Percentiles rank a stretch among this genome's conserved stretches.
phyloP scores from a whole-genome alignment of 768 basidiomycete genomes.

The Serendipita sp. region DNA sequence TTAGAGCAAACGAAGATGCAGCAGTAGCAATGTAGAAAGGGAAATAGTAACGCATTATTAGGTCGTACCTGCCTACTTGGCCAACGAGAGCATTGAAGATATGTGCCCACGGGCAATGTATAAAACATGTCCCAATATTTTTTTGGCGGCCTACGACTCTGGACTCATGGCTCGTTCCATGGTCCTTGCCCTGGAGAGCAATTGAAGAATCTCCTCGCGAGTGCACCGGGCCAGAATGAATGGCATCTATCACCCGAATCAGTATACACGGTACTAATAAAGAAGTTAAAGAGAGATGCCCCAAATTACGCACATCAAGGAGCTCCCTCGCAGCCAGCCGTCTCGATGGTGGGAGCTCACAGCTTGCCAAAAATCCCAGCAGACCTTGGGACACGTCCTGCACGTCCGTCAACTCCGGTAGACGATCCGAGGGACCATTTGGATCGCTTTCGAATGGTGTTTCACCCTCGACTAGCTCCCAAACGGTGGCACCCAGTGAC shows the following conservation, averaged over 20 bases:
- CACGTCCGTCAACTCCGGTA: neutral
- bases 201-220: neutral
- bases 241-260: neutral
- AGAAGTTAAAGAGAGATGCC: neutral
- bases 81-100: too few relatives aligned
- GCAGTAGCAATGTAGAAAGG: too few relatives aligned
- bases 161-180: neutral
- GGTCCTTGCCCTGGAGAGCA: neutral
- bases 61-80: too few relatives aligned
- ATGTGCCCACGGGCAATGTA: too few relatives aligned
- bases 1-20: too few relatives aligned
- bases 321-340: neutral
- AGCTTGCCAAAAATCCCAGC: neutral
- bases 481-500: conserved; percentile 70
- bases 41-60: too few relatives aligned
- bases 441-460: conserved; percentile 39
- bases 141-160: neutral
- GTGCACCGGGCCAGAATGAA: neutral
- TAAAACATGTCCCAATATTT: neutral
- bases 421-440: neutral
- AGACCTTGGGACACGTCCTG: conserved; percentile 2
- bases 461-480: conserved; percentile 62
- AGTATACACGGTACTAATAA: too few relatives aligned
- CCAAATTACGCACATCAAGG: neutral
- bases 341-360: neutral